Percentiles rank a stretch among this genome's conserved stretches.
Conservation (phyloP, 768 basidiomycete genomes). For the Leccinellum albellum region DNA sequence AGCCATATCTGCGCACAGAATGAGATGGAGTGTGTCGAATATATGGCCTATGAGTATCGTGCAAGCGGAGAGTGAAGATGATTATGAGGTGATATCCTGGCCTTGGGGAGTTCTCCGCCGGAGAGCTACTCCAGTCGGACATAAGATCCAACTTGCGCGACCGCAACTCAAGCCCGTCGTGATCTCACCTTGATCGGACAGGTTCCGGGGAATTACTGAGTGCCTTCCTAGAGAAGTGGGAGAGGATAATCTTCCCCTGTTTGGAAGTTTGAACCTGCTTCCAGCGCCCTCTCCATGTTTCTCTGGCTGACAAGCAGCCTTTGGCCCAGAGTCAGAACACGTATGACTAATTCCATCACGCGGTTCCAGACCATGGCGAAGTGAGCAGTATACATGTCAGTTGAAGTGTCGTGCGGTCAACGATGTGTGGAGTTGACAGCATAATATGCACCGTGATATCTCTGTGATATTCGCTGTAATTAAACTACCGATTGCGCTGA, state of each 20-base stretch:
- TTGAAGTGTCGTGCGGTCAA: neutral
- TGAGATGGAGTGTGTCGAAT: neutral
- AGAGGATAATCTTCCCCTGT: neutral
- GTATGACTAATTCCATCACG: neutral
- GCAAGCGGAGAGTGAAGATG: no score
- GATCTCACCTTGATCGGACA: neutral
- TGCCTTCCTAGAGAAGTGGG: no score
- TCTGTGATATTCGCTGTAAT: neutral
- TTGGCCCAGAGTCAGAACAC: neutral
- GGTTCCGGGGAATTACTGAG: no score
- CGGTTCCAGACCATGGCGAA: neutral
- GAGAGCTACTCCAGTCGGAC: neutral
- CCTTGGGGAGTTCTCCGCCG: no score
- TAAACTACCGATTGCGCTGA: neutral
- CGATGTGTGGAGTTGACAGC: neutral
- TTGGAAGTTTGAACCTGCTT: neutral
- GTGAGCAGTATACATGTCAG: neutral
- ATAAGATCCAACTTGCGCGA: neutral
- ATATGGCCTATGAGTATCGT: neutral
- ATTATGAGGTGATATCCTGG: no score
- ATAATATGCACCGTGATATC: neutral
- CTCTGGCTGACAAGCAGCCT: neutral
- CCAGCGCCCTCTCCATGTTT: neutral
- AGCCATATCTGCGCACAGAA: constrained; percentile 5
- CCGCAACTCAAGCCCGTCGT: neutral